phyloP scores from a whole-genome alignment of 257 asterid genomes.

The Nyctanthes arbortristis region DNA sequence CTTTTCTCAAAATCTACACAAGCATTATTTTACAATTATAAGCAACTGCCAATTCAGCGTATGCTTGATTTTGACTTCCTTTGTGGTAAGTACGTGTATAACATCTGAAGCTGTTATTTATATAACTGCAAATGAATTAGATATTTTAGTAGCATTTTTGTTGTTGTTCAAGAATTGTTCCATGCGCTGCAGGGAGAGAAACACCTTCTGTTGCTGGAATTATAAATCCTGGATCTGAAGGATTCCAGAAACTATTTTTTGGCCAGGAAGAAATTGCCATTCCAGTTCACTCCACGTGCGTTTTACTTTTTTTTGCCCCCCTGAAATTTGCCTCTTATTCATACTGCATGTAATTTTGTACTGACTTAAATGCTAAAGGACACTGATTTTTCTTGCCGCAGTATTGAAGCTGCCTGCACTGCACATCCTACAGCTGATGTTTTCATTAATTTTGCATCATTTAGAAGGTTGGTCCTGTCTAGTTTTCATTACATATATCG shows the following conservation, averaged over 20 bases:
- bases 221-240: conserved; percentile 98
- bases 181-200: conserved; percentile 71
- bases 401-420: conserved; percentile 92
- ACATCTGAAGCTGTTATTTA: conserved; percentile 9
- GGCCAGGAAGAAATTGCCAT: conserved; percentile 99
- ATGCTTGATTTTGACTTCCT: conserved; percentile 99
- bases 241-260: conserved; percentile 94
- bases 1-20: conserved; percentile 91
- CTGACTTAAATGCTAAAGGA: conserved; percentile 6
- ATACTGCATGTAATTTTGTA: background rate
- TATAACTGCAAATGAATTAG: conserved; percentile 2
- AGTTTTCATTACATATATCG: background rate
- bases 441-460: conserved; percentile 97
- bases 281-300: conserved; percentile 93
- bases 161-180: conserved; percentile 21
- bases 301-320: conserved; percentile 15
- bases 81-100: conserved; percentile 59
- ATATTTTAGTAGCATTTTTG: background rate
- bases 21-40: conserved; percentile 87
- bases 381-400: conserved; percentile 36
- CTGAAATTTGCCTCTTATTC: conserved; percentile 6
- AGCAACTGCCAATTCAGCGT: conserved; percentile 97
- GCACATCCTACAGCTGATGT: conserved; percentile 99
- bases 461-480: conserved; percentile 72
- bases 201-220: conserved; percentile 99